Evolutionary conservation across 1,284 basidiomycete species (phyloP), one percentile per base, ranked within the genome.

Genomic region (Moesziomyces aphidis): DNA sequence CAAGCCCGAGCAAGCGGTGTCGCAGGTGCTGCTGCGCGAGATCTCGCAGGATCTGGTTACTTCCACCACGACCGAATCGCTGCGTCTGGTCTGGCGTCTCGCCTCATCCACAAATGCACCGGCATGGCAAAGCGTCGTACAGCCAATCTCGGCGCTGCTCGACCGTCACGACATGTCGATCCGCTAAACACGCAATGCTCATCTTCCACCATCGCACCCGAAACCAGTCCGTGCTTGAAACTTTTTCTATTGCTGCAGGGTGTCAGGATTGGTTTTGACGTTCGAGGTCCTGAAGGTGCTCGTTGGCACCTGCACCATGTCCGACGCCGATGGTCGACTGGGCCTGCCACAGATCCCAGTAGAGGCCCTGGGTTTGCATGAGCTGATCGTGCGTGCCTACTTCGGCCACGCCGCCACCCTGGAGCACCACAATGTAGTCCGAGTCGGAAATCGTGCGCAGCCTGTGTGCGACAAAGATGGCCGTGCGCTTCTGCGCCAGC

Each of bases 381-480:
- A 84, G 59, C 24, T 76, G 46, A 8, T 74, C 76, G 54, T 84
- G 83, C 21, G 55, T 76, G 10, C 83, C 83, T 13, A 74, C 46
- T 55, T 84, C 83, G 19, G 50, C 42, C 1, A 84, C 81, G 22
- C 46, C 55, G 5, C 81, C 82, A 10, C 61, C 67, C 26, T 73
- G 55, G 11, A 84, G 69, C 5, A 84, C 83, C 45, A 84, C 68
- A 63, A 84, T 84, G 49, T 57, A 60, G 50, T 84, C 82, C 1
- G 94, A 89, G 85, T 97, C 94, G 39, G 94, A 91, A 31, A 98
- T 90, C 0, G 96, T 98, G 34, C 93, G 89, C 47, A 98, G 86
- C 47, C 94, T 90, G 83, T 76, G 83, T 2, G 83, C 81, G 2
- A 84, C 79, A 83, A 99, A 98, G 71, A 99, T 93, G 65, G 93